Base-by-base conservation (phyloP, 2,329 filamentous ascomycete species). In the Lojkania enalia region DNA sequence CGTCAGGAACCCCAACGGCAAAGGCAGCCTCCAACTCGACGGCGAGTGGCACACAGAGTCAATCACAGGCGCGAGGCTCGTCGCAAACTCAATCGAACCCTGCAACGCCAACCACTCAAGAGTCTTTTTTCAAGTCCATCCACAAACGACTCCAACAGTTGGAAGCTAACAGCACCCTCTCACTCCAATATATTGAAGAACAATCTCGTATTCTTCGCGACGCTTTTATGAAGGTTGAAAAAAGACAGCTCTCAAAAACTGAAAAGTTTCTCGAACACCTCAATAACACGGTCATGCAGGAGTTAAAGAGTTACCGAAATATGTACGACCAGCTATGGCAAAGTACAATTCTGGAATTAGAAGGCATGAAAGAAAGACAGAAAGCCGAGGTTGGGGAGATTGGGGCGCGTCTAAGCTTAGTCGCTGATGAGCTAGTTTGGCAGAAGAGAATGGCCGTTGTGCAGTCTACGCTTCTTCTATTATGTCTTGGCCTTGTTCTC, bases 251-350 rank as follows among this genome's bases (percentile, higher is more conserved):
- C 13, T 76, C 81, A n/a, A 94, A 92, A 63, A 89, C 92, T 1
- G 85, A 87, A 16, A 77, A 78, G 1, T 96, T 96, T 62, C 77
- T 97, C 12, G 83, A 90, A 48, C 83, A 83, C 27, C 77, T 99
- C n/a, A 99, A 99, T 67, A 78, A 77, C 35, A 96, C 91, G 0
- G 90, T 97, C 1, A 79, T 95, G 29, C 79, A 82, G 13, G 94
- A 99, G 67, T 49, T 68, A n/a, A 64, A 64, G 46, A 57, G 56
- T 19, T 68, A 68, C 38, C 82, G 89, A 40, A 83, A 85, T 46
- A 88, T 96, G 66, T 97, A 97, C 68, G 92, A 97, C 64, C 89
- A 96, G 63, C 84, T 97, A 11, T 97, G 92, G 91, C 91, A 96
- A 70, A 92, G 88, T 15, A 96, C 95, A 9, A 86, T 96, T 16